phyloP scores from a whole-genome alignment of 176 grass and related monocot species.

The Puya raimondii region DNA sequence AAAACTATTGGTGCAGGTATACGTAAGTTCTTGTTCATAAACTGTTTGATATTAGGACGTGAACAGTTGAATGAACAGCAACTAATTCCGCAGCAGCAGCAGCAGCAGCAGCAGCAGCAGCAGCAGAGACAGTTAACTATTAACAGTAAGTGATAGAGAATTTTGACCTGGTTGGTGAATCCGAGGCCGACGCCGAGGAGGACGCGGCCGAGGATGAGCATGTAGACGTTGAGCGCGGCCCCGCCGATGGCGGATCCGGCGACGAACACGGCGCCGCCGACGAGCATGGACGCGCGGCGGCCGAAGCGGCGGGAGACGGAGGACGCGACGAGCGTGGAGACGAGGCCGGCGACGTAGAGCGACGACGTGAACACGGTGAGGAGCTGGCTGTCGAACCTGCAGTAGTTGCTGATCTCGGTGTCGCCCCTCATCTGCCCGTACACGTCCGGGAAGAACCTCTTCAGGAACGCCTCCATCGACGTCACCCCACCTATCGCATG shows the following conservation, averaged over 20 bases:
- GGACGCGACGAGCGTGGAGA: constrained; percentile 49
- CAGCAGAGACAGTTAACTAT: too few species aligned
- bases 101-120: too few species aligned
- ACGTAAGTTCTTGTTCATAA: too few species aligned
- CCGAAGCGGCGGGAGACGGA: constrained; percentile 49
- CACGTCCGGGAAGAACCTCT: constrained; percentile 69
- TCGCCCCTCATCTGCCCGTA: constrained; percentile 35
- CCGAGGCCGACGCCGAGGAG: constrained; percentile 69
- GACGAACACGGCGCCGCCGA: constrained; percentile 55
- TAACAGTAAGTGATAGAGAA: not conserved
- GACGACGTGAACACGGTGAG: constrained; percentile 77
- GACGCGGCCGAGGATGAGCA: constrained; percentile 63
- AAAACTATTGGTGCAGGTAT: too few species aligned
- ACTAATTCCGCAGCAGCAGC: too few species aligned
- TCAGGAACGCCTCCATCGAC: constrained; percentile 63
- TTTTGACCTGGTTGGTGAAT: constrained; percentile 81
- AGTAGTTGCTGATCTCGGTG: constrained; percentile 48
- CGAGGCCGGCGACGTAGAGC: constrained; percentile 69
- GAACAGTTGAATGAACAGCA: too few species aligned
- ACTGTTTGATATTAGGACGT: too few species aligned
- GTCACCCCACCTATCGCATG: constrained; percentile 41
- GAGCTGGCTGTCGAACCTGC: constrained; percentile 65
- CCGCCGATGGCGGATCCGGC: constrained; percentile 47
- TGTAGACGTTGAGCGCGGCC: constrained; percentile 47
- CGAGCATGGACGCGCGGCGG: constrained; percentile 54